A percentile compares a stretch with the other conserved stretches of the same genome.
These are phyloP conservation scores for Ophiocordyceps camponoti-saundersi DNA, from an alignment of 2,329 filamentous ascomycete genomes.

Conservation along the genomic window DNA sequence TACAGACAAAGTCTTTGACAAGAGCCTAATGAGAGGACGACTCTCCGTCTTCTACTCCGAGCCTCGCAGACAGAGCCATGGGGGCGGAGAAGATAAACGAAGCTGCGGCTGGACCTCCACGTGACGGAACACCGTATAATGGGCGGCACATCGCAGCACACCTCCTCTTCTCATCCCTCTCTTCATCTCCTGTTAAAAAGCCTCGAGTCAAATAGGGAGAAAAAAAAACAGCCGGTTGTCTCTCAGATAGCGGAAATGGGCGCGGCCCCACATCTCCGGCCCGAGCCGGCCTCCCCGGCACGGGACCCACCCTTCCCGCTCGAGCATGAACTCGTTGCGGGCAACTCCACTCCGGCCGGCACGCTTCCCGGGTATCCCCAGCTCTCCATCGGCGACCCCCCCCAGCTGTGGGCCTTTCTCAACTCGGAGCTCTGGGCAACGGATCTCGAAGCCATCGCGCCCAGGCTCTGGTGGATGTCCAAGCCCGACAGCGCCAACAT, in stretches of 20 bases:
- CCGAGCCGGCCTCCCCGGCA: not conserved
- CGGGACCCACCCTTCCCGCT: not conserved
- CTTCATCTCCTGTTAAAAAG: not conserved
- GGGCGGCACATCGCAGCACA: not conserved
- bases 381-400: not conserved
- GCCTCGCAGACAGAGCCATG: too few relatives aligned
- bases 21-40: too few relatives aligned
- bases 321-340: not conserved
- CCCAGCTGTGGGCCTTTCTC: not conserved
- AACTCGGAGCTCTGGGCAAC: not conserved
- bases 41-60: too few relatives aligned
- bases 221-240: not conserved
- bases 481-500: constrained; percentile 10
- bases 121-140: not conserved
- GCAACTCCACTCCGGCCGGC: not conserved
- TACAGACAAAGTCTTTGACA: too few relatives aligned
- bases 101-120: not conserved
- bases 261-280: not conserved
- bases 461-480: constrained; percentile 7
- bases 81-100: too few relatives aligned
- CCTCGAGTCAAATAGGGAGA: too few relatives aligned
- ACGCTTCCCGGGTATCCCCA: not conserved
- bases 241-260: not conserved
- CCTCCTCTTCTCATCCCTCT: not conserved
- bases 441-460: not conserved